These are phyloP conservation scores for Leccinum ambiguum DNA, from an alignment of 1,284 basidiomycete genomes.

Conservation along the genomic window DNA sequence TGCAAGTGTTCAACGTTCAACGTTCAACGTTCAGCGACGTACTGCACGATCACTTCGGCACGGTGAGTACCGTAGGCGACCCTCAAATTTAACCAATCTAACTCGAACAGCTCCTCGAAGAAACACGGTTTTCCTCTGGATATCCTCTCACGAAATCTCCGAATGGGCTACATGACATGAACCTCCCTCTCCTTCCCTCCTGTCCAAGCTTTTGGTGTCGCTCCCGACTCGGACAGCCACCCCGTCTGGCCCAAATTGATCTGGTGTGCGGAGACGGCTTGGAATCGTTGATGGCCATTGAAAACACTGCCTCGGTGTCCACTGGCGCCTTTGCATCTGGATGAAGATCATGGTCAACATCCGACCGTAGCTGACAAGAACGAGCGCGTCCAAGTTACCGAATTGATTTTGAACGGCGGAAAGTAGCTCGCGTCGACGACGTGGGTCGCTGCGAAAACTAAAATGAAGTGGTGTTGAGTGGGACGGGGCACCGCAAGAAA, in stretches of 20 bases:
- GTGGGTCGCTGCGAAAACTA: conserved; percentile 42
- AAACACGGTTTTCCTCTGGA: conserved; percentile 90
- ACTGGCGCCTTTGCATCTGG: conserved; percentile 77
- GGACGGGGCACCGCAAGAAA: not conserved
- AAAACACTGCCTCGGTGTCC: conserved; percentile 36
- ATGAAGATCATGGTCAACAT: conserved; percentile 70
- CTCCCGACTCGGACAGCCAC: conserved; percentile 41
- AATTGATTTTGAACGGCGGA: conserved; percentile 51
- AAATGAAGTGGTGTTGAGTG: not conserved
- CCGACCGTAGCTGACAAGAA: conserved; percentile 71
- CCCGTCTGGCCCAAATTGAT: conserved; percentile 26
- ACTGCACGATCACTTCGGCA: conserved; percentile 79
- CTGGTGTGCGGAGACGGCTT: conserved; percentile 18
- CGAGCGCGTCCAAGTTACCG: conserved; percentile 63
- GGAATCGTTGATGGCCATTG: conserved; percentile 20
- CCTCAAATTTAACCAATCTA: conserved; percentile 71
- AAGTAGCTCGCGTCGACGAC: conserved; percentile 40
- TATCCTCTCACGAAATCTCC: conserved; percentile 94
- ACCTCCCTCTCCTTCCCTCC: conserved; percentile 79
- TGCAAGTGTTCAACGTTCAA: conserved; percentile 45
- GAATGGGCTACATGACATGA: conserved; percentile 90
- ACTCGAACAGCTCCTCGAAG: conserved; percentile 77
- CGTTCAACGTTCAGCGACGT: conserved; percentile 76
- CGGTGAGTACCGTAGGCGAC: conserved; percentile 52
- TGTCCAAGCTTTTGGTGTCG: conserved; percentile 75